Conservation (phyloP, 768 basidiomycete species). For the Filobasidium wieringae region DNA sequence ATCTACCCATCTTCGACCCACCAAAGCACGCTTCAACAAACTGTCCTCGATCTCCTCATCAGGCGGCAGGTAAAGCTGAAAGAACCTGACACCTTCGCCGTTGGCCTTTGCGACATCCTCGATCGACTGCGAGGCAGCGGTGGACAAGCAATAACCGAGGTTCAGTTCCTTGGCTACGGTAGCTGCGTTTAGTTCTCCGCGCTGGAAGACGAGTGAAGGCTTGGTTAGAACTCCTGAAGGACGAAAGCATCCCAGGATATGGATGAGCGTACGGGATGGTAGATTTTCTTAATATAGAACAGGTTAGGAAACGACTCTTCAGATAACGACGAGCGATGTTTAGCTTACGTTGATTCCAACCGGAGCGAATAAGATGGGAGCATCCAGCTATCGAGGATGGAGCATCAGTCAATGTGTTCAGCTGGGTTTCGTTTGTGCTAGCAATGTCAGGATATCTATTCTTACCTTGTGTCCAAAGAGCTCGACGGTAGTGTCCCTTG, state of each 20-base stretch:
- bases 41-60: slow-evolving; percentile 47
- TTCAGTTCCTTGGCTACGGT: slow-evolving; percentile 53
- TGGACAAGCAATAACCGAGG: slow-evolving; percentile 63
- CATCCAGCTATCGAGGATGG: too few relatives aligned
- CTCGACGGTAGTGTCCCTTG: slow-evolving; percentile 44
- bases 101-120: slow-evolving; percentile 67
- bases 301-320: too few relatives aligned
- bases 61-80: slow-evolving; percentile 50
- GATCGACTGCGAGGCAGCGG: slow-evolving; percentile 59
- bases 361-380: slow-evolving; percentile 49
- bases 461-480: slow-evolving; percentile 46
- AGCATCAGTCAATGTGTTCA: too few relatives aligned
- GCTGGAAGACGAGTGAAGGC: too few relatives aligned
- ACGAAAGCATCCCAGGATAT: too few relatives aligned
- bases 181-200: slow-evolving; percentile 61
- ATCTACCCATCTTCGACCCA: too few relatives aligned
- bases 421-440: too few relatives aligned
- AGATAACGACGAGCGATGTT: background rate
- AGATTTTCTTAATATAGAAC: too few relatives aligned
- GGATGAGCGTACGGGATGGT: too few relatives aligned
- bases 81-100: slow-evolving; percentile 46
- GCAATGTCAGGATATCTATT: too few relatives aligned
- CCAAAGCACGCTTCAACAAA: slow-evolving; percentile 41
- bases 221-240: too few relatives aligned
- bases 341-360: slow-evolving; percentile 56